Conservation (phyloP, 2,329 filamentous ascomycete species). For the Xylaria hypoxylon region DNA sequence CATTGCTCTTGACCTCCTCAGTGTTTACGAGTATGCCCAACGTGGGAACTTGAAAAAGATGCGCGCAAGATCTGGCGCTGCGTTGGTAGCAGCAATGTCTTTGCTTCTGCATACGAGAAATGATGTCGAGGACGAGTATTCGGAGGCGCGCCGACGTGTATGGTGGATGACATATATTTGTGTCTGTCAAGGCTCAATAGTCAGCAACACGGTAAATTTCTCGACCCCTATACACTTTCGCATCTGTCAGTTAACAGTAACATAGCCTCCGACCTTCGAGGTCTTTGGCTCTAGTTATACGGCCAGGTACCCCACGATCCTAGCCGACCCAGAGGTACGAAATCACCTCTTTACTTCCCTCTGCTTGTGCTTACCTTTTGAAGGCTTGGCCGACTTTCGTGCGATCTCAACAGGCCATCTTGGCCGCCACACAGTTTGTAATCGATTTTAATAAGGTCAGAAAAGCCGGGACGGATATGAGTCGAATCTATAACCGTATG, state of each 20-base stretch:
- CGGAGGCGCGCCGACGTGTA: constrained; percentile 59
- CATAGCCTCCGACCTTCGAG: constrained; percentile 57
- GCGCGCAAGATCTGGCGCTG: constrained; percentile 60
- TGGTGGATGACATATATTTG: constrained; percentile 69
- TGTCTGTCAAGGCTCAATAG: constrained; percentile 63
- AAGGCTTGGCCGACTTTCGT: constrained; percentile 59
- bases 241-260: constrained; percentile 10
- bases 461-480: constrained; percentile 54
- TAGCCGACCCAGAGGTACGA: constrained; percentile 57
- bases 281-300: constrained; percentile 59
- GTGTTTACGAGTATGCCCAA: constrained; percentile 65
- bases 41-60: constrained; percentile 65
- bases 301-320: constrained; percentile 56
- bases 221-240: background rate
- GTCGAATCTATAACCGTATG: constrained; percentile 56
- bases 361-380: constrained; percentile 34
- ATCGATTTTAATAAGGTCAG: constrained; percentile 60
- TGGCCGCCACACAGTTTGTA: constrained; percentile 61
- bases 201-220: constrained; percentile 60
- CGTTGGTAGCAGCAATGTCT: constrained; percentile 60
- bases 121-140: constrained; percentile 54
- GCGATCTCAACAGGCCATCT: constrained; percentile 61
- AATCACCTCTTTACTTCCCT: background rate
- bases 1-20: constrained; percentile 60
- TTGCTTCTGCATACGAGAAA: constrained; percentile 57